These are phyloP conservation scores for Diaporthe sp. DNA, from an alignment of 2,329 filamentous ascomycete species.

Conservation along the genomic window DNA sequence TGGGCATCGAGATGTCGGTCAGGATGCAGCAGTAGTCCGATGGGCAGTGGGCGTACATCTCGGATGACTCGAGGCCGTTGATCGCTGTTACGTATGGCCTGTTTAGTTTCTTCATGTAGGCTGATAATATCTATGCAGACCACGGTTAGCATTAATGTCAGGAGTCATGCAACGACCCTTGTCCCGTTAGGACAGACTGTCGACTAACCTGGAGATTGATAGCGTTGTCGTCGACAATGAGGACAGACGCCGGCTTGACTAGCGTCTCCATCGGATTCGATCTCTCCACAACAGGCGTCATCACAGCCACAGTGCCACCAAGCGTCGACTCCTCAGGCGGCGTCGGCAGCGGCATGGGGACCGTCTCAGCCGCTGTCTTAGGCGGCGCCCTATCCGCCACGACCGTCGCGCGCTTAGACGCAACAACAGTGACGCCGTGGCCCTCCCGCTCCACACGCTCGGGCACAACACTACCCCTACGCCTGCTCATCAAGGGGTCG, in stretches of 20 bases:
- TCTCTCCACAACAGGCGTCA: background rate
- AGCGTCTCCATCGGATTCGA: background rate
- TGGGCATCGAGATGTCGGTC: conserved; percentile 67
- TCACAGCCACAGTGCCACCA: background rate
- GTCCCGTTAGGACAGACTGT: no score
- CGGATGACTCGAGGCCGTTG: conserved; percentile 48
- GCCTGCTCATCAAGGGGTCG: background rate
- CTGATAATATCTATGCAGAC: conserved; percentile 41
- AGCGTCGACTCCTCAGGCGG: conserved; percentile 24
- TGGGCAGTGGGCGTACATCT: conserved; percentile 41
- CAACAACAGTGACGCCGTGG: conserved; percentile 3
- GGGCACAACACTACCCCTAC: background rate
- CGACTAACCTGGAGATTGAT: conserved; percentile 47
- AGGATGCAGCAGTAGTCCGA: conserved; percentile 45
- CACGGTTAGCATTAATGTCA: background rate
- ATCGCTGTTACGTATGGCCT: conserved; percentile 43
- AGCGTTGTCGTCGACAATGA: conserved; percentile 54
- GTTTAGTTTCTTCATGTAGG: conserved; percentile 49
- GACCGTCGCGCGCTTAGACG: background rate
- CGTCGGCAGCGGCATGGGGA: conserved; percentile 14
- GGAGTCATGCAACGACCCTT: no score
- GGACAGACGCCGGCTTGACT: conserved; percentile 33
- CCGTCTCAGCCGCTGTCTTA: background rate
- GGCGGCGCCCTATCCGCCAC: background rate
- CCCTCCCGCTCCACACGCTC: background rate